These are phyloP conservation scores for Eucalyptus albens DNA, from an alignment of 345 rosid genomes.

Conservation along the genomic window DNA sequence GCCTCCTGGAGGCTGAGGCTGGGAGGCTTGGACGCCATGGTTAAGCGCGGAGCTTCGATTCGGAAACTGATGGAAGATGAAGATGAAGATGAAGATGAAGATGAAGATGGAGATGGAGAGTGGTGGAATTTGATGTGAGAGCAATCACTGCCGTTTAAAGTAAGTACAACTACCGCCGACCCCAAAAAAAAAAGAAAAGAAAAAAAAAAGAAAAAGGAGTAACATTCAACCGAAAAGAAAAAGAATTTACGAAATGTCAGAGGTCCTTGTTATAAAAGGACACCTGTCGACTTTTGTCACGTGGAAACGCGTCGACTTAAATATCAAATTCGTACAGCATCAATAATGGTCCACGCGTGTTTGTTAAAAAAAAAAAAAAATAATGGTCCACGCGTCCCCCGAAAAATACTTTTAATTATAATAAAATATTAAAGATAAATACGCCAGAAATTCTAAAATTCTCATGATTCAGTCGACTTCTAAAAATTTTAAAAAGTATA, in stretches of 20 bases:
- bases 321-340: neutral
- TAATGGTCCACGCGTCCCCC: too few species aligned
- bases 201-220: too few species aligned
- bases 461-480: too few species aligned
- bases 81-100: neutral
- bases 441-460: too few species aligned
- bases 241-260: too few species aligned
- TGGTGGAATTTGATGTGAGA: neutral
- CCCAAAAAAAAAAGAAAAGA: neutral
- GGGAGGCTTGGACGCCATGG: neutral
- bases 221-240: too few species aligned
- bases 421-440: too few species aligned
- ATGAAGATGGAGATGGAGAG: neutral
- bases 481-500: too few species aligned
- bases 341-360: too few species aligned
- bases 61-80: neutral
- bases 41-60: neutral
- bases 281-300: neutral
- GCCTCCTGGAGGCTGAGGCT: neutral
- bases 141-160: neutral
- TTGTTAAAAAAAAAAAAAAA: too few species aligned
- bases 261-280: rapidly evolving
- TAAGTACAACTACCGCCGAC: neutral
- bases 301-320: neutral
- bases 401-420: too few species aligned